These are phyloP conservation scores for Saxophila tyrrhenica DNA, from an alignment of 495 filamentous ascomycete genomes.

Conservation along the genomic window DNA sequence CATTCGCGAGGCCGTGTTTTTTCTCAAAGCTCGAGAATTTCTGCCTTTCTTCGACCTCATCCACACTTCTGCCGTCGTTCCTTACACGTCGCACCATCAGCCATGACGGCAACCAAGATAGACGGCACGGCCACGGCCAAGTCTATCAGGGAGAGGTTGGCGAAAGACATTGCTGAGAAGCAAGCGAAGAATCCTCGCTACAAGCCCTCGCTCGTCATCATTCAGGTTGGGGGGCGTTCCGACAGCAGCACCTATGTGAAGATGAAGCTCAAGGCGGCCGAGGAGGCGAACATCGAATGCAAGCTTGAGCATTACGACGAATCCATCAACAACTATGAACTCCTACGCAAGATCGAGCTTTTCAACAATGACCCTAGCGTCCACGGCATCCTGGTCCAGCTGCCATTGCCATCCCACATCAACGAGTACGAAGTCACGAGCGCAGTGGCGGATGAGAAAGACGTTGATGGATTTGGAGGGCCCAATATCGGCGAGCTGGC, in stretches of 20 bases:
- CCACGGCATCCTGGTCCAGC: slow-evolving; percentile 87
- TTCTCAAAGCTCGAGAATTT: background rate
- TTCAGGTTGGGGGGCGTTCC: slow-evolving; percentile 85
- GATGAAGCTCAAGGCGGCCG: slow-evolving; percentile 96
- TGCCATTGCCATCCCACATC: slow-evolving; percentile 79
- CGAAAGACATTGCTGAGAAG: slow-evolving; percentile 63
- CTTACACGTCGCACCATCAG: slow-evolving; percentile 6
- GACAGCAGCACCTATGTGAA: slow-evolving; percentile 98
- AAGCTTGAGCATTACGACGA: slow-evolving; percentile 73
- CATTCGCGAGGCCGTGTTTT: background rate
- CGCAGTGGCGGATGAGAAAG: slow-evolving; percentile 82
- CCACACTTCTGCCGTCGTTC: background rate
- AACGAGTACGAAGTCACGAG: slow-evolving; percentile 84
- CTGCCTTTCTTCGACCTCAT: background rate
- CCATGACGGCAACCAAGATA: slow-evolving; percentile 81
- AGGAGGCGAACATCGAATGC: slow-evolving; percentile 89
- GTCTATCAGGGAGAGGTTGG: slow-evolving; percentile 68
- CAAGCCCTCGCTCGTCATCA: slow-evolving; percentile 77
- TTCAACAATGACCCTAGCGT: slow-evolving; percentile 82
- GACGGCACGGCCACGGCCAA: slow-evolving; percentile 93
- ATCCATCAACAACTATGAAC: slow-evolving; percentile 68
- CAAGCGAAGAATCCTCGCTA: slow-evolving; percentile 76
- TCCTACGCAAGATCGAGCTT: slow-evolving; percentile 64
- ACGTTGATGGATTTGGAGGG: slow-evolving; percentile 94
- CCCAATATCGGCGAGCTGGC: slow-evolving; percentile 91